Evolutionary conservation across 257 asterid species (phyloP).

Genomic region (Nemophila menziesii): DNA sequence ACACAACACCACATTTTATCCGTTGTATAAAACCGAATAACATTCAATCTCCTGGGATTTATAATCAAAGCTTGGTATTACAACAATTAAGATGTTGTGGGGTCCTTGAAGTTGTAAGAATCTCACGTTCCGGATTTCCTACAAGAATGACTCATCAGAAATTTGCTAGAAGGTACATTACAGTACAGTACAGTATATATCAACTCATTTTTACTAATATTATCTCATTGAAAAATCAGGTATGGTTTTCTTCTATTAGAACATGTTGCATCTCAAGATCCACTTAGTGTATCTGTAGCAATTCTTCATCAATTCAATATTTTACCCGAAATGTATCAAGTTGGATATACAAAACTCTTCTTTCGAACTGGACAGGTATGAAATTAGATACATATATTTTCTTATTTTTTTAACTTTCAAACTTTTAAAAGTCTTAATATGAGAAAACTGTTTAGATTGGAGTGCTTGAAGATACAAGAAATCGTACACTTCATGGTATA

Average conservation of each 20-base stretch:
- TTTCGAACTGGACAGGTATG: conserved; percentile 98
- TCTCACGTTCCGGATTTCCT: conserved; percentile 97
- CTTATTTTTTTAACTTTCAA: neutral
- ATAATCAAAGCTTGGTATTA: conserved; percentile 72
- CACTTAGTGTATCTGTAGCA: conserved; percentile 89
- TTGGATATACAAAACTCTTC: conserved; percentile 94
- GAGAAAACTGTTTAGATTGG: conserved; percentile 59
- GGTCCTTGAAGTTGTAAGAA: conserved; percentile 93
- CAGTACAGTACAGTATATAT: neutral
- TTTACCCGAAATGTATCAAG: conserved; percentile 98
- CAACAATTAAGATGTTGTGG: conserved; percentile 96
- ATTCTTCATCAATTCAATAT: conserved; percentile 95
- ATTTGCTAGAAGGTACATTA: conserved; percentile 94
- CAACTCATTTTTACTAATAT: conserved; percentile 2
- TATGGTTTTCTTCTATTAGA: conserved; percentile 89
- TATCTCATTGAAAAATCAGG: conserved; percentile 33
- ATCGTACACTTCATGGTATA: conserved; percentile 81
- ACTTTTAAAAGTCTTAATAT: neutral
- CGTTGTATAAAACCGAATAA: conserved; percentile 97
- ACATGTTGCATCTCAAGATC: conserved; percentile 92
- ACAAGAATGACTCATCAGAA: conserved; percentile 92
- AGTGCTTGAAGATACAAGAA: conserved; percentile 92
- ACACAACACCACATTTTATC: conserved; percentile 89
- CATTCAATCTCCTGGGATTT: conserved; percentile 68
- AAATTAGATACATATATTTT: neutral